These are phyloP conservation scores for Trametes cinnabarina DNA, from an alignment of 768 basidiomycete species.

Conservation along the genomic window DNA sequence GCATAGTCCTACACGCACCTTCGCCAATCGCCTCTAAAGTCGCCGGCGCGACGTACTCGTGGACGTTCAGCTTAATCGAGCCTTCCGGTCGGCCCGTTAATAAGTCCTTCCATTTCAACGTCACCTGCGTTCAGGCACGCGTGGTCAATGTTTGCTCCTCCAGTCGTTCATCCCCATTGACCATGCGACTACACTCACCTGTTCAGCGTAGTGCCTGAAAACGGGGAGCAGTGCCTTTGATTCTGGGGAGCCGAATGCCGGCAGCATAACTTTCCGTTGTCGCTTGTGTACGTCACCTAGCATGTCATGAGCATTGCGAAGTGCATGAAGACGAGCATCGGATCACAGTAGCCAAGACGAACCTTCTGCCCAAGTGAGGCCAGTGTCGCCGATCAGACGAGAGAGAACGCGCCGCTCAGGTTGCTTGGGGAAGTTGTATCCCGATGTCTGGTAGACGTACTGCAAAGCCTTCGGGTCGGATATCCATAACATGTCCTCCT, in stretches of 20 bases:
- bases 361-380: slow-evolving; percentile 56
- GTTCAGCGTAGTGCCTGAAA: slow-evolving; percentile 21
- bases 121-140: slow-evolving; percentile 35
- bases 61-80: slow-evolving; percentile 45
- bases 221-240: slow-evolving; percentile 31
- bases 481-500: slow-evolving; percentile 54
- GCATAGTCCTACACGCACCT: slow-evolving; percentile 23
- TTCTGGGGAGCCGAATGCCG: slow-evolving; percentile 42
- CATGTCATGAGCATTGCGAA: not conserved
- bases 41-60: slow-evolving; percentile 41
- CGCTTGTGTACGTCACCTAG: slow-evolving; percentile 29
- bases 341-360: not conserved
- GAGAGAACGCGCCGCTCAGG: slow-evolving; percentile 49
- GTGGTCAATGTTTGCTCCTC: not conserved
- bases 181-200: slow-evolving; percentile 14
- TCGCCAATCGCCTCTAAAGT: slow-evolving; percentile 41
- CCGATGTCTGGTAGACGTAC: slow-evolving; percentile 54
- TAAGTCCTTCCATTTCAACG: slow-evolving; percentile 50
- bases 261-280: slow-evolving; percentile 36
- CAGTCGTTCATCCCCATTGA: not conserved
- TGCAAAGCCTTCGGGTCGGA: slow-evolving; percentile 60
- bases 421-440: slow-evolving; percentile 55
- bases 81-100: slow-evolving; percentile 43
- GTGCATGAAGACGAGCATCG: too few relatives aligned
- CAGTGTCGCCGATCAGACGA: slow-evolving; percentile 49